phyloP scores from a whole-genome alignment of 169 alveolate genomes.

The Perkinsus chesapeaki region DNA sequence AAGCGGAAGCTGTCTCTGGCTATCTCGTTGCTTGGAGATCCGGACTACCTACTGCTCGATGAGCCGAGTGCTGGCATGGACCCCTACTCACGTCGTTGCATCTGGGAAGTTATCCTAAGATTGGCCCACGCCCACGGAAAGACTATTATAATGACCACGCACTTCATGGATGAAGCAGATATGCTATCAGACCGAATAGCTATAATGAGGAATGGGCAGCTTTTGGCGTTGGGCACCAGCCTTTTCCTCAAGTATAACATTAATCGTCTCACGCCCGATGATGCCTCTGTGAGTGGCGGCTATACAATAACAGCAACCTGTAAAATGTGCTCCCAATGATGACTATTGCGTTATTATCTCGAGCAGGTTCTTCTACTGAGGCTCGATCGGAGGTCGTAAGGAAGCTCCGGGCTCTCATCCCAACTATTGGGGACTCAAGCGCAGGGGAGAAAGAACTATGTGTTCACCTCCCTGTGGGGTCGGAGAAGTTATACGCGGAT shows the following conservation, averaged over 20 bases:
- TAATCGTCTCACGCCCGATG: not conserved
- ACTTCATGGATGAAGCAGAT: constrained; percentile 79
- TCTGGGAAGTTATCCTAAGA: constrained; percentile 75
- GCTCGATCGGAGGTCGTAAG: not conserved
- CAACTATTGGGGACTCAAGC: not conserved
- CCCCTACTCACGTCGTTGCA: constrained; percentile 57
- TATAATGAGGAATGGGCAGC: constrained; percentile 55
- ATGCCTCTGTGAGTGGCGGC: not conserved
- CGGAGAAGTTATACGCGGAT: not conserved
- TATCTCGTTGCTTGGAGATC: constrained; percentile 74
- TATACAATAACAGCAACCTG: not conserved
- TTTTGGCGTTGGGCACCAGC: not conserved
- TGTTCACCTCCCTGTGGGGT: not conserved
- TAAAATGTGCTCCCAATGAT: not conserved
- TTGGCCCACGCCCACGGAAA: no score
- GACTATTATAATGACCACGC: constrained; percentile 66
- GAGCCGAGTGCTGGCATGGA: constrained; percentile 86
- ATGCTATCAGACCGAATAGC: constrained; percentile 69
- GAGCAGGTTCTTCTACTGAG: not conserved
- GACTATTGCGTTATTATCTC: not conserved
- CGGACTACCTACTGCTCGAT: constrained; percentile 70
- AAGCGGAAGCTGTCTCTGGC: constrained; percentile 72
- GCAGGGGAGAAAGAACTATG: not conserved
- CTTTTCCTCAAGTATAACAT: constrained; percentile 33
- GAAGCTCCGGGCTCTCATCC: not conserved